phyloP scores from a whole-genome alignment of 768 basidiomycete species.

The Dendrothele bispora region DNA sequence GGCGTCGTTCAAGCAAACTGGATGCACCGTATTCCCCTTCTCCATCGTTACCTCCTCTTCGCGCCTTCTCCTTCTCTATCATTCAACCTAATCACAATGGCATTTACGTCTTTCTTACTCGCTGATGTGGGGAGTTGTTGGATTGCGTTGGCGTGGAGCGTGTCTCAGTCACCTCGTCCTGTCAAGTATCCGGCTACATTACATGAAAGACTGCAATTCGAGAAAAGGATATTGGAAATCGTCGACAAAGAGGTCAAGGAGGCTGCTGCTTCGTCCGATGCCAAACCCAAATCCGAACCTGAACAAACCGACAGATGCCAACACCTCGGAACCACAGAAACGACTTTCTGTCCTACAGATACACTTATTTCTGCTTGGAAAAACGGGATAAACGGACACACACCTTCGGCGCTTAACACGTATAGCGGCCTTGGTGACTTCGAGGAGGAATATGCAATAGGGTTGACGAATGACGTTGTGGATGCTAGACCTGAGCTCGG shows the following conservation, averaged over 20 bases:
- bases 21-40: conserved; percentile 36
- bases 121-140: conserved; percentile 51
- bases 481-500: background rate
- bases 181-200: conserved; percentile 33
- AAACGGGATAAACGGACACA: too few relatives aligned
- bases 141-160: conserved; percentile 43
- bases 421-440: conserved; percentile 33
- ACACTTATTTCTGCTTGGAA: too few relatives aligned
- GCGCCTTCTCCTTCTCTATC: conserved; percentile 45
- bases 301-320: too few relatives aligned
- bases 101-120: conserved; percentile 48
- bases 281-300: too few relatives aligned
- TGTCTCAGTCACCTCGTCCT: conserved; percentile 17
- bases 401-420: conserved; percentile 30
- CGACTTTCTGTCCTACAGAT: too few relatives aligned
- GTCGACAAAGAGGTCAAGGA: conserved; percentile 14
- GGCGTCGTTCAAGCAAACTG: too few relatives aligned
- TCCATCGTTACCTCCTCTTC: conserved; percentile 47
- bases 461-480: conserved; percentile 31
- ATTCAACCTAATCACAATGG: conserved; percentile 41
- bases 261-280: background rate
- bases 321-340: too few relatives aligned
- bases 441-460: conserved; percentile 35
- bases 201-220: conserved; percentile 35
- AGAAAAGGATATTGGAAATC: conserved; percentile 29